Base-by-base conservation (phyloP, 345 rosid species). In the Lumnitzera racemosa region DNA sequence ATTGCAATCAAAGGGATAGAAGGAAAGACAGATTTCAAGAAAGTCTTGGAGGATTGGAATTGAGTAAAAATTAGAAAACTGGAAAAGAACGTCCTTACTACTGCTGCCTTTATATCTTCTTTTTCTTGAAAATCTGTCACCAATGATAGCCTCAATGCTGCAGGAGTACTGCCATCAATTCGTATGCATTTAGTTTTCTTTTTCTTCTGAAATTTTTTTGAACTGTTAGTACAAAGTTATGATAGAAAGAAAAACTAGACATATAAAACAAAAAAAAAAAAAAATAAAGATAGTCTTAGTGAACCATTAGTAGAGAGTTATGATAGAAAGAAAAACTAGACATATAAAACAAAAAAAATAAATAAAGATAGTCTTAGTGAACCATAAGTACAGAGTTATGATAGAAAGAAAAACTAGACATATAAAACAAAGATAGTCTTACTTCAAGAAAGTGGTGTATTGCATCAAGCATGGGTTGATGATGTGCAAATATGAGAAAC, bases 401-500 rank as follows among this genome's bases (percentile, higher is more conserved):
- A 20, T 20, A 20, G 20, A 20, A 36, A 36, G 10, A 36, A 36
- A 36, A 36, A 36, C 43, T 5, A 36, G 11, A 36, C 11, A 36
- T 3, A 6, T 36, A 36, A 36, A 36, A 16, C 25, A 13, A 41
- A 48, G 66, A 59, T 55, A 70, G 62, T 55, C 89, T 83, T 85
- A 92, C 98, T 60, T 69, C 74, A 65, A 92, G 83, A 81, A 76
- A 87, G 65, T 85, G 69, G 63, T 89, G 89, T 70, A 92, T 70
- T 58, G 94, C 77, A 23, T 87, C 87, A 61, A 89, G 86, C 98
- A 91, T 91, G 58, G 86, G 72, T 61, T 68, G 87, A 70, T 92
- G 98, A 71, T 89, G 96, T 1, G 96, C 98, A 86, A 88, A 91
- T 61, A 88, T 78, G 27, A 91, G 79, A 81, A 91, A 91, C 75